Percentiles rank a stretch among this genome's conserved stretches.
These are phyloP conservation scores for Penicillium expansum DNA, from an alignment of 2,329 filamentous ascomycete genomes.

Conservation along the genomic window DNA sequence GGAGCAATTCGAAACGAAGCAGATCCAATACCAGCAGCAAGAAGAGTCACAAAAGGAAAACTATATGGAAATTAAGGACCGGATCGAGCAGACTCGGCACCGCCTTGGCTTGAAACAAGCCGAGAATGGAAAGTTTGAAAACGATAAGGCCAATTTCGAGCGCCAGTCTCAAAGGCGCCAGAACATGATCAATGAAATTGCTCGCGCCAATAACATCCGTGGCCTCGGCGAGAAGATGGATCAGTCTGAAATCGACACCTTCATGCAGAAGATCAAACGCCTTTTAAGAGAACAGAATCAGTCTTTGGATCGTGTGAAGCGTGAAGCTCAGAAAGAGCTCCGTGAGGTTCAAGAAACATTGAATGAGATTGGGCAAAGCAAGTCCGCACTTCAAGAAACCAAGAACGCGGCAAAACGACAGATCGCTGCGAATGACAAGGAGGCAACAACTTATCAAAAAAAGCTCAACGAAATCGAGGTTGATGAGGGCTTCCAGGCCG, in stretches of 20 bases:
- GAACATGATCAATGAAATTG: slow-evolving; percentile 73
- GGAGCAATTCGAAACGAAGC: slow-evolving; percentile 73
- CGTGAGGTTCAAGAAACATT: slow-evolving; percentile 69
- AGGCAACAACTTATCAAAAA: slow-evolving; percentile 63
- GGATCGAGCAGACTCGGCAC: slow-evolving; percentile 49
- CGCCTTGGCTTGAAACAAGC: slow-evolving; percentile 42
- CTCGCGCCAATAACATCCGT: slow-evolving; percentile 72
- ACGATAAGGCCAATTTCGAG: slow-evolving; percentile 83
- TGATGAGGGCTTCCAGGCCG: slow-evolving; percentile 79
- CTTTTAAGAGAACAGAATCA: slow-evolving; percentile 74
- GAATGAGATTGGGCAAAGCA: slow-evolving; percentile 70
- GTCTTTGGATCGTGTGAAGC: slow-evolving; percentile 70
- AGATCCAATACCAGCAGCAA: slow-evolving; percentile 63
- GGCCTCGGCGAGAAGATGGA: slow-evolving; percentile 79
- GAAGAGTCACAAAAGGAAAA: slow-evolving; percentile 61
- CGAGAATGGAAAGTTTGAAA: slow-evolving; percentile 69
- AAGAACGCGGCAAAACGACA: slow-evolving; percentile 71
- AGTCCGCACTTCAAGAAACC: slow-evolving; percentile 68
- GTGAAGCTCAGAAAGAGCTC: slow-evolving; percentile 70
- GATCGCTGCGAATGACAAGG: slow-evolving; percentile 70
- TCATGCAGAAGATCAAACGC: slow-evolving; percentile 74
- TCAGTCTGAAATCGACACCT: slow-evolving; percentile 69
- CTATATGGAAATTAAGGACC: slow-evolving; percentile 62
- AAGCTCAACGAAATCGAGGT: slow-evolving; percentile 71
- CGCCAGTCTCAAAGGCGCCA: slow-evolving; percentile 70